phyloP scores from a whole-genome alignment of 257 asterid genomes.

The Ophiorrhiza pumila region DNA sequence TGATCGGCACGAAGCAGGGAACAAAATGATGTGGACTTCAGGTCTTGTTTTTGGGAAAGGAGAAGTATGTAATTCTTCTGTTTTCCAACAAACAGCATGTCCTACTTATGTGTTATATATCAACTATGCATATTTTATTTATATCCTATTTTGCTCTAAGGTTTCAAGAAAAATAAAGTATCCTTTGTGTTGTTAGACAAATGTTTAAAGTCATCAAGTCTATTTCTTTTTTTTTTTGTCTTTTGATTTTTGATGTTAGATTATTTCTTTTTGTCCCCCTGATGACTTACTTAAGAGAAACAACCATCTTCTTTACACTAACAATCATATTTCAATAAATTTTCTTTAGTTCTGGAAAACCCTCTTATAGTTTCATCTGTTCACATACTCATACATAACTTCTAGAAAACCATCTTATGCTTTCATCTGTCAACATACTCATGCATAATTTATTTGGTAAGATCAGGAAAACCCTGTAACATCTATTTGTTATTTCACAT shows the following conservation, averaged over 20 bases:
- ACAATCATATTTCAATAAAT: background rate
- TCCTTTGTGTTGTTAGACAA: background rate
- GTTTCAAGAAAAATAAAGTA: background rate
- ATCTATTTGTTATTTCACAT: background rate
- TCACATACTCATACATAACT: background rate
- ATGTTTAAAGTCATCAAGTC: background rate
- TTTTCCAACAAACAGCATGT: background rate
- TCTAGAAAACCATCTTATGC: background rate
- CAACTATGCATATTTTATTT: too few species aligned
- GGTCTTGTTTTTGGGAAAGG: slow-evolving; percentile 81
- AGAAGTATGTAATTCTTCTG: slow-evolving; percentile 49
- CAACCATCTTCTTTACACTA: background rate
- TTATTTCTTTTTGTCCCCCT: background rate
- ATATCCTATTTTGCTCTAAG: background rate
- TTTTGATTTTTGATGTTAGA: background rate
- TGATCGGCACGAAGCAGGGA: slow-evolving; percentile 48
- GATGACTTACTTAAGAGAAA: background rate
- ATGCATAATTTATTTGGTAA: background rate
- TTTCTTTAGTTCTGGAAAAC: background rate
- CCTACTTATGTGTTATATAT: background rate
- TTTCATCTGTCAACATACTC: background rate
- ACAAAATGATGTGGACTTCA: slow-evolving; percentile 73
- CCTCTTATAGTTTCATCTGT: background rate
- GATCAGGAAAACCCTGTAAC: background rate
- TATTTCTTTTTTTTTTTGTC: background rate